Base-by-base conservation (phyloP, 2,329 filamentous ascomycete genomes). In the Sporothrix schenckii region DNA sequence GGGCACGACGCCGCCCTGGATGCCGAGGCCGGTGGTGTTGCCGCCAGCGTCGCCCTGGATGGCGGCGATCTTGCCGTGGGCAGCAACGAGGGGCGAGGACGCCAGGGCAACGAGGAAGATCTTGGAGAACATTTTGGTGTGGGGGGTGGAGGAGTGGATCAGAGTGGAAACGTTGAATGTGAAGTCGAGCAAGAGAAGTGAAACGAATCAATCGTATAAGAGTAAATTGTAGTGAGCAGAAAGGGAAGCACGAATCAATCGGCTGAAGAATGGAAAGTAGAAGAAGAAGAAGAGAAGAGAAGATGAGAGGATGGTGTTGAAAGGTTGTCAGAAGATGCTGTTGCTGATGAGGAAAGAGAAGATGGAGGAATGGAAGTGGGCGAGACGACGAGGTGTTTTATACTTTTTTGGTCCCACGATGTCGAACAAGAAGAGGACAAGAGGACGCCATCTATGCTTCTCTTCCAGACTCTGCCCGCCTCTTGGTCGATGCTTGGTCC, bases 1-100 rank as follows among this genome's bases (percentile, higher is more conserved):
- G 7, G 82, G 81, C 19, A 83, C 79, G 69, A 81, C 73, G 49
- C 74, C 80, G 58, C 81, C 81, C 72, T 77, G 74, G 71, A 82
- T 83, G 27, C 77, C 81, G 3, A 82, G 76, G n/a, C 78, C 81
- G 1, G 81, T 82, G 27, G 77, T 78, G 74, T 83, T 83, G 72
- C 81, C 81, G 47, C 80, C 80, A 1, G 75, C 75, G 71, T 81
- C 77, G 54, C 80, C 80, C 9, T 72, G 74, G 13, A 78, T 74
- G 21, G 74, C 75, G 19, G 74, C 74, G 49, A 79, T 70, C 66
- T 78, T 79, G 73, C 78, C 78, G 70, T 79, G 78, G 41, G 77
- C 78, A 24, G 77, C 70, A 19, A 77, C 77, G 34, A 78, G 73
- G 14, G 77, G 76, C 3, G 74, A 72, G 69, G 74, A 58, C 49